Conservation (phyloP, 768 basidiomycete species). For the Naematelia aurantialba region DNA sequence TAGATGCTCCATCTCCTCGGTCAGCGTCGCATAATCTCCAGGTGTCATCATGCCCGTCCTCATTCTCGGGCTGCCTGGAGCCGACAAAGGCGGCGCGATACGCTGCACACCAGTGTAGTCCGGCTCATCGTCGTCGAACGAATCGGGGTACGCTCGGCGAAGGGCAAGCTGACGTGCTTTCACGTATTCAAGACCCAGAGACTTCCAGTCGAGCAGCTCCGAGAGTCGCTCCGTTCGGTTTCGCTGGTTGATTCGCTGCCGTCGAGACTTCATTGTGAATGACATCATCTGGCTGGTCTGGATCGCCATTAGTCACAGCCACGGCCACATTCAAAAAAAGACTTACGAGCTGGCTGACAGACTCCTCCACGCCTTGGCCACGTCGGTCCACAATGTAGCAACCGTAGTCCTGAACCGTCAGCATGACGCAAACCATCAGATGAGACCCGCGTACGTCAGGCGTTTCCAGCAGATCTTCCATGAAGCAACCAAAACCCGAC, state of each 20-base stretch:
- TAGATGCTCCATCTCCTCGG: conserved; percentile 76
- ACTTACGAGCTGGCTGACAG: conserved; percentile 68
- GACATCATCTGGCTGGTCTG: conserved; percentile 49
- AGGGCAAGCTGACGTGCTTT: conserved; percentile 90
- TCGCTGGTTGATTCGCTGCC: conserved; percentile 97
- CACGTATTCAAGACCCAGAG: conserved; percentile 87
- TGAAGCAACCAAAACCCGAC: conserved; percentile 91
- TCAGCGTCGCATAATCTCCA: conserved; percentile 44
- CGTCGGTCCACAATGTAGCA: conserved; percentile 96
- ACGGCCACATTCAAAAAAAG: too few species aligned
- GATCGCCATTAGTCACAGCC: too few species aligned
- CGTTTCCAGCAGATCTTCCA: conserved; percentile 94
- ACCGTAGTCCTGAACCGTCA: conserved; percentile 64
- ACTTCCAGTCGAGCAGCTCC: conserved; percentile 94
- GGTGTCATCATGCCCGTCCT: conserved; percentile 80
- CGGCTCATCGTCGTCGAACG: conserved; percentile 64
- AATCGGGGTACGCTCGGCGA: conserved; percentile 89
- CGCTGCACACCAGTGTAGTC: conserved; percentile 65
- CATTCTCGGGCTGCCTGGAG: conserved; percentile 82
- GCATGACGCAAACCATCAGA: conserved; percentile 6
- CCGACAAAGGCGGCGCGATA: conserved; percentile 61
- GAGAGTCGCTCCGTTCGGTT: conserved; percentile 93
- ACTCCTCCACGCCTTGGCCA: conserved; percentile 82
- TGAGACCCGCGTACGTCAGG: conserved; percentile 56
- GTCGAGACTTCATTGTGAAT: conserved; percentile 60